phyloP scores from a whole-genome alignment of 768 basidiomycete species.

The Paxillus rubicundulus region DNA sequence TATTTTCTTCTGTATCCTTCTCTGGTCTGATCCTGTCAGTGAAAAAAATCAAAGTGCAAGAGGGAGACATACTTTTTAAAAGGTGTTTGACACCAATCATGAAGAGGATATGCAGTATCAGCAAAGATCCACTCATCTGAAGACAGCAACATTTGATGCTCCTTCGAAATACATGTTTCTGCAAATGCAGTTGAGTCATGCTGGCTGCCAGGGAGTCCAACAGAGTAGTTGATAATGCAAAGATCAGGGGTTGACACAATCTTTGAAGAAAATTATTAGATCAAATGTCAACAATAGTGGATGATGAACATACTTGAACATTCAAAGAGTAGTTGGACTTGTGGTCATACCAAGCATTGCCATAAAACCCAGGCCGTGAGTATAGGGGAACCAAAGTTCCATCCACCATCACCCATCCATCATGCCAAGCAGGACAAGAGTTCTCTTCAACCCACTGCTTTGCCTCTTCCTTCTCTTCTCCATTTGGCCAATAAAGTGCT shows the following conservation, averaged over 20 bases:
- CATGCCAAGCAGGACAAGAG: no score
- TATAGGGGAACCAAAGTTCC: no score
- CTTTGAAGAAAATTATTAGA: constrained; percentile 4
- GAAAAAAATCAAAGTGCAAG: background rate
- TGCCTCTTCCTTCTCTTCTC: constrained; percentile 35
- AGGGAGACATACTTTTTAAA: constrained; percentile 23
- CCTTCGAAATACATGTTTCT: constrained; percentile 18
- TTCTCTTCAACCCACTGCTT: constrained; percentile 37
- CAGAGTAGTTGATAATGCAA: constrained; percentile 33
- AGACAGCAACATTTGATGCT: background rate
- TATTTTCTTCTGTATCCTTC: background rate
- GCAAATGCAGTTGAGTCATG: constrained; percentile 36
- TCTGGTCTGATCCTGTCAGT: background rate
- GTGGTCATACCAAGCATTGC: constrained; percentile 34
- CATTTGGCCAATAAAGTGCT: constrained; percentile 29
- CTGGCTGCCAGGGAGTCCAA: constrained; percentile 34
- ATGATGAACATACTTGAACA: constrained; percentile 16
- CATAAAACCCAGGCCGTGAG: no score
- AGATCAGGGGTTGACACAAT: constrained; percentile 31
- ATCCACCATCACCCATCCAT: no score
- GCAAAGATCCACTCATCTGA: constrained; percentile 36
- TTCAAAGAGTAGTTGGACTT: constrained; percentile 31
- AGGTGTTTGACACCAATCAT: constrained; percentile 30
- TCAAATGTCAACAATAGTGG: background rate
- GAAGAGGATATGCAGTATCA: no score